These are phyloP conservation scores for Ustilago hordei DNA, from an alignment of 1,284 basidiomycete species.

Conservation along the genomic window DNA sequence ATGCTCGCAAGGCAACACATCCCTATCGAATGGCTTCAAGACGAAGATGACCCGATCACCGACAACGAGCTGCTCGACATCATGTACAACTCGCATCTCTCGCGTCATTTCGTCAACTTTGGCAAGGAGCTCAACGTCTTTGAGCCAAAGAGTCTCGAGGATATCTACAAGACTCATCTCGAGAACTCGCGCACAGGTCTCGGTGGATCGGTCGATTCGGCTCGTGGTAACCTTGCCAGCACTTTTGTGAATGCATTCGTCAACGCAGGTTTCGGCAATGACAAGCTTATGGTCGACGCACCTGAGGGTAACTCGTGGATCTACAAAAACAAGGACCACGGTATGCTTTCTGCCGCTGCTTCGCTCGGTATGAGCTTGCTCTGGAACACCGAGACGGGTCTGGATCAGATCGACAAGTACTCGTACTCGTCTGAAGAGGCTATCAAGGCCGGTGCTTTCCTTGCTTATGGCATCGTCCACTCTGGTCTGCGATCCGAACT, in stretches of 20 bases:
- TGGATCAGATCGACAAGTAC: conserved; percentile 97
- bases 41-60: conserved; percentile 71
- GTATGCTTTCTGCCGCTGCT: conserved; percentile 96
- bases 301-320: conserved; percentile 98
- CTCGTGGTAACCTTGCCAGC: conserved; percentile 91
- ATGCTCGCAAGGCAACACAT: conserved; percentile 92
- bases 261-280: conserved; percentile 98
- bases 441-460: conserved; percentile 95
- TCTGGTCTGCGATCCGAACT: conserved; percentile 90
- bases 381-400: conserved; percentile 95
- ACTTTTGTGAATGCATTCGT: conserved; percentile 99
- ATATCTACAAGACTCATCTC: conserved; percentile 96
- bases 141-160: conserved; percentile 91
- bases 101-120: conserved; percentile 83
- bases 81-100: conserved; percentile 80
- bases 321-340: conserved; percentile 99
- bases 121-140: conserved; percentile 93
- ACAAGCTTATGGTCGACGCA: conserved; percentile 96
- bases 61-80: conserved; percentile 76
- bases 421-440: conserved; percentile 95
- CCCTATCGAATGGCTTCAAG: conserved; percentile 89
- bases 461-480: conserved; percentile 94
- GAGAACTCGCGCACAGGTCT: conserved; percentile 75
- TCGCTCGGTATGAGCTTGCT: conserved; percentile 91
- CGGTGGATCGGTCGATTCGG: conserved; percentile 82